phyloP scores from a whole-genome alignment of 768 basidiomycete genomes.

The Xerocomus potaroensis region DNA sequence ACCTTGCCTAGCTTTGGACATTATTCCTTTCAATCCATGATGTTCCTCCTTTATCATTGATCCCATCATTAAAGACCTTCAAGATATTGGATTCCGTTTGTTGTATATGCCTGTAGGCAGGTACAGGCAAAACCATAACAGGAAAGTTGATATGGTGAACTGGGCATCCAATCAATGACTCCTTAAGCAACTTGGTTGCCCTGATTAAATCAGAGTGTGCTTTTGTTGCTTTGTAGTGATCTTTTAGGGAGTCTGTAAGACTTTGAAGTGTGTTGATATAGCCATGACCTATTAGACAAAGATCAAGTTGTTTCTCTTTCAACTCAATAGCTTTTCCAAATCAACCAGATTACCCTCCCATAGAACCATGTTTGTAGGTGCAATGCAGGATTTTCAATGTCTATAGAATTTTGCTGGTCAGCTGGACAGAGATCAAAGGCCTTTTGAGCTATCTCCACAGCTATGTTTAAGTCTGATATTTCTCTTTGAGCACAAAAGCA shows the following conservation, averaged over 20 bases:
- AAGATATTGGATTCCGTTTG: too few relatives aligned
- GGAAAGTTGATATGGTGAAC: not conserved
- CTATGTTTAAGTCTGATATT: not conserved
- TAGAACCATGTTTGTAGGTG: not conserved
- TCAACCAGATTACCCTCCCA: not conserved
- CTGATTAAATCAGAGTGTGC: not conserved
- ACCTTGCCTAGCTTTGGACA: too few relatives aligned
- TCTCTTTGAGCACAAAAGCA: not conserved
- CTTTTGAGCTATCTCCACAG: not conserved
- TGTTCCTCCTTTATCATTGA: too few relatives aligned
- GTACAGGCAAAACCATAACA: too few relatives aligned
- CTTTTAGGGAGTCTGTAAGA: not conserved
- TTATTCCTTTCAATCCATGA: too few relatives aligned
- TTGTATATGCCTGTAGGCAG: too few relatives aligned
- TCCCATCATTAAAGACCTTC: too few relatives aligned
- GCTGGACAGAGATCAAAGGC: not conserved
- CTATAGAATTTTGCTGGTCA: not conserved
- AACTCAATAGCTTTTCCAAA: not conserved
- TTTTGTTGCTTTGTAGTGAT: not conserved
- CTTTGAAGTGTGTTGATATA: not conserved
- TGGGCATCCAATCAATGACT: not conserved
- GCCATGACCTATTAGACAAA: not conserved
- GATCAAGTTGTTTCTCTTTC: not conserved
- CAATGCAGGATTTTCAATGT: not conserved
- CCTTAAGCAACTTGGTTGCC: not conserved